Percentiles rank a stretch among this genome's conserved stretches.
Evolutionary conservation across 1,284 basidiomycete genomes (phyloP).

Genomic region (Moesziomyces sp.): DNA sequence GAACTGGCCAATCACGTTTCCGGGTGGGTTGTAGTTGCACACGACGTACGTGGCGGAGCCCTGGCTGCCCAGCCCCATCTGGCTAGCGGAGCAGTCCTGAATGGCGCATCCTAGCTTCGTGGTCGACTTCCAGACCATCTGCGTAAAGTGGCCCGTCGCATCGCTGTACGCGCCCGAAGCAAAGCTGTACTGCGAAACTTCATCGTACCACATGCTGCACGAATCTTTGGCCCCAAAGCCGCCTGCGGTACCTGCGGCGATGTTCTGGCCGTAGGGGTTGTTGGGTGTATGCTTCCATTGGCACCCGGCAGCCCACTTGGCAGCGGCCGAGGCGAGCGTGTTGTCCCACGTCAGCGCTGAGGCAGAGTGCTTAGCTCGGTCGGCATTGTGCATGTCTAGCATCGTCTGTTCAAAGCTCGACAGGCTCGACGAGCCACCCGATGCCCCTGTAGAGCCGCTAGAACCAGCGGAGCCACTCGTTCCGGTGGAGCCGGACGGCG

Average conservation of each 20-base stretch:
- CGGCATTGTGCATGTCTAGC: slow-evolving; percentile 28
- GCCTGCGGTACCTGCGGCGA: slow-evolving; percentile 26
- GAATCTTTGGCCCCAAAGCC: slow-evolving; percentile 24
- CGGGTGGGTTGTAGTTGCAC: slow-evolving; percentile 50
- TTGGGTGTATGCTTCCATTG: slow-evolving; percentile 45
- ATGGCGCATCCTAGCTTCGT: slow-evolving; percentile 40
- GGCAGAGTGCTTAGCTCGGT: slow-evolving; percentile 37
- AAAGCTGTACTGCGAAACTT: slow-evolving; percentile 40
- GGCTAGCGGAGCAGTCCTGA: slow-evolving; percentile 12
- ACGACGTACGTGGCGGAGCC: slow-evolving; percentile 27
- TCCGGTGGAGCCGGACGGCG: background rate
- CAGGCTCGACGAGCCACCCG: slow-evolving; percentile 5
- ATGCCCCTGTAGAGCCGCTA: background rate
- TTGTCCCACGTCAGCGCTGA: slow-evolving; percentile 27
- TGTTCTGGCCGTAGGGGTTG: slow-evolving; percentile 52
- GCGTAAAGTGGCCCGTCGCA: slow-evolving; percentile 52
- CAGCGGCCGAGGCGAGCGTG: slow-evolving; percentile 33
- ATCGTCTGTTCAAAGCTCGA: slow-evolving; percentile 16
- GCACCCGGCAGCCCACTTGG: slow-evolving; percentile 28
- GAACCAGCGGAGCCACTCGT: background rate
- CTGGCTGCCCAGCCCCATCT: slow-evolving; percentile 11
- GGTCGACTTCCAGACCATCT: slow-evolving; percentile 49
- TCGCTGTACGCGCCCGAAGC: slow-evolving; percentile 24
- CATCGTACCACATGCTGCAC: slow-evolving; percentile 47
- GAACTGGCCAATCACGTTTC: slow-evolving; percentile 40